phyloP scores from a whole-genome alignment of 305 asterid species.

The Coffea humblotiana region DNA sequence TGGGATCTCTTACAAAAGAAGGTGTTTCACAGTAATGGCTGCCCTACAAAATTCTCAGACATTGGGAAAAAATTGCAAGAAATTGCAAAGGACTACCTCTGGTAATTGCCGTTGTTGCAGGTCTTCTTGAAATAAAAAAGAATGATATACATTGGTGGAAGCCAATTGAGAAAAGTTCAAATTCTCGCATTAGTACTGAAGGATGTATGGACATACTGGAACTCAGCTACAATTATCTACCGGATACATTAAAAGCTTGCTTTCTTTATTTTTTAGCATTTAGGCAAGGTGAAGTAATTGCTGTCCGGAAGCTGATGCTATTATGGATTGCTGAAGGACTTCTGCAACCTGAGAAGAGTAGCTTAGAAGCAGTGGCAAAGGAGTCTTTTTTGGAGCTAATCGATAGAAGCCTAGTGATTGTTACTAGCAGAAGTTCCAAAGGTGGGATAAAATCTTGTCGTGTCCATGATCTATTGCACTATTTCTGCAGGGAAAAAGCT shows the following conservation, averaged over 20 bases:
- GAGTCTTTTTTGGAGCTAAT: neutral
- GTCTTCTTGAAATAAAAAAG: neutral
- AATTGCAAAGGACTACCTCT: slow-evolving; percentile 24
- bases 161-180: neutral
- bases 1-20: slow-evolving; percentile 14
- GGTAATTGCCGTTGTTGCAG: neutral
- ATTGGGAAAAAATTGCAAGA: neutral
- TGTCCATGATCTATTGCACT: no score
- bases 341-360: neutral
- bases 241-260: slow-evolving; percentile 11
- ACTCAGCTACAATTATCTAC: slow-evolving; percentile 15
- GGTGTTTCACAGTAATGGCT: neutral
- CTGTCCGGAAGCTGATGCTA: neutral
- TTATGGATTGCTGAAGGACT: slow-evolving; percentile 29
- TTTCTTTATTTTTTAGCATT: slow-evolving; percentile 11
- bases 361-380: slow-evolving; percentile 12
- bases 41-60: neutral
- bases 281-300: neutral
- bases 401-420: no score
- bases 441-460: no score
- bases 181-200: neutral
- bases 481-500: neutral
- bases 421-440: no score
- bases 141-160: neutral
- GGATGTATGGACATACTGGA: neutral